Evolutionary conservation across 495 filamentous ascomycete species (phyloP).

Genomic region (Penicillium paxilli): DNA sequence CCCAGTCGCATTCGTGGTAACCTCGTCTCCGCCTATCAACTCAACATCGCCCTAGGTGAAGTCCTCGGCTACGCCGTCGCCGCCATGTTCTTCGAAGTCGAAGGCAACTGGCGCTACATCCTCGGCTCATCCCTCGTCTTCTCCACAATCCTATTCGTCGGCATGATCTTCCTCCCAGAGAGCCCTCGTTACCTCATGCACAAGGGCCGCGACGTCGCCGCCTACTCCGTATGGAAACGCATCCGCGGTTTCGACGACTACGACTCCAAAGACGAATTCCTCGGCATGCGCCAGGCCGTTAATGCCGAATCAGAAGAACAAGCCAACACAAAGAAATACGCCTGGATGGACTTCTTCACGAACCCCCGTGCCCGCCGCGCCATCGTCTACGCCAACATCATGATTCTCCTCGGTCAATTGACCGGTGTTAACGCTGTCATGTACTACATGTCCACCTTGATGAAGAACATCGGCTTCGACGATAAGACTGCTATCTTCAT

Average conservation of each 20-base stretch:
- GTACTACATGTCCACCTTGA: constrained; percentile 62
- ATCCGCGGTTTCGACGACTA: constrained; percentile 52
- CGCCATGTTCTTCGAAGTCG: constrained; percentile 59
- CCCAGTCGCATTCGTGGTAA: constrained; percentile 57
- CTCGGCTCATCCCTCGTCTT: constrained; percentile 65
- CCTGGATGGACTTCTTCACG: constrained; percentile 65
- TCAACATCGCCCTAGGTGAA: constrained; percentile 64
- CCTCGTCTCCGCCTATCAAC: constrained; percentile 61
- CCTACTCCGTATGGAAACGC: constrained; percentile 60
- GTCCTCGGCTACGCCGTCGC: constrained; percentile 63
- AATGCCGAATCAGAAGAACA: constrained; percentile 45
- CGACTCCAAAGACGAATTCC: constrained; percentile 59
- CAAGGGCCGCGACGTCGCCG: constrained; percentile 47
- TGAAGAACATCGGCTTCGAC: constrained; percentile 58
- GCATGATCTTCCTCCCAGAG: constrained; percentile 62
- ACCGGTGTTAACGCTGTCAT: constrained; percentile 63
- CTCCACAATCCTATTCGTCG: constrained; percentile 58
- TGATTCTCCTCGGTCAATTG: constrained; percentile 63
- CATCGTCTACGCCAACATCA: constrained; percentile 60
- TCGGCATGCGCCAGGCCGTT: constrained; percentile 59
- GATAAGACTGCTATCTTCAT: constrained; percentile 54
- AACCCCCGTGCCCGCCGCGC: constrained; percentile 57
- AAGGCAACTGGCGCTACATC: constrained; percentile 64
- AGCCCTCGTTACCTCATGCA: constrained; percentile 58
- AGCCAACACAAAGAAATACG: constrained; percentile 39